phyloP scores from a whole-genome alignment of 768 basidiomycete species.

The Amanita fuliginea region DNA sequence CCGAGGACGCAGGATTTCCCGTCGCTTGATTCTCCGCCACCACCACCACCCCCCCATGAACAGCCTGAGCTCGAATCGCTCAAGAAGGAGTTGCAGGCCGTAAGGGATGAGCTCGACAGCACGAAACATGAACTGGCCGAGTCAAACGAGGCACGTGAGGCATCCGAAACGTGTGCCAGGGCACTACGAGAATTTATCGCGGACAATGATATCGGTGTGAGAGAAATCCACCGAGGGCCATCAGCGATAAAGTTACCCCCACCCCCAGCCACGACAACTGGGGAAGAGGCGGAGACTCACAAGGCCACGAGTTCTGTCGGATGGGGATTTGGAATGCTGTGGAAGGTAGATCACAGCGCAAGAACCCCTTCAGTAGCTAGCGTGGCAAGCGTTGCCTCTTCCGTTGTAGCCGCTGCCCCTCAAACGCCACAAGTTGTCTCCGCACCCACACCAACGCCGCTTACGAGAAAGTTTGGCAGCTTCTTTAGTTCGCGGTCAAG shows the following conservation, averaged over 20 bases:
- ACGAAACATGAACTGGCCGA: constrained; percentile 62
- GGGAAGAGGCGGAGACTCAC: constrained; percentile 19
- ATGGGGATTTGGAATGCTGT: constrained; percentile 61
- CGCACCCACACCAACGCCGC: constrained; percentile 26
- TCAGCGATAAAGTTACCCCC: constrained; percentile 28
- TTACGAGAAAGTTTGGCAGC: constrained; percentile 59
- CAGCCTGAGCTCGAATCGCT: constrained; percentile 42
- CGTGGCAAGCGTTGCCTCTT: constrained; percentile 15
- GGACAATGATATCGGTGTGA: constrained; percentile 52
- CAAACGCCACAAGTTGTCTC: constrained; percentile 16
- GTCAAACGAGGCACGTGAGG: constrained; percentile 74
- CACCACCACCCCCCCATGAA: too few relatives aligned
- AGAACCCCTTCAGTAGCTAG: constrained; percentile 4
- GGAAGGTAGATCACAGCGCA: constrained; percentile 20
- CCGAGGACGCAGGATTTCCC: constrained; percentile 21
- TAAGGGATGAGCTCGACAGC: constrained; percentile 52
- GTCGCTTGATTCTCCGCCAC: constrained; percentile 22
- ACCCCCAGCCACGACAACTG: constrained; percentile 27
- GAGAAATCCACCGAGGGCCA: constrained; percentile 8
- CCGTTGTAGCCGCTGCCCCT: constrained; percentile 14
- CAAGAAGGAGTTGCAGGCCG: constrained; percentile 43
- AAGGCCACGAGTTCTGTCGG: constrained; percentile 26
- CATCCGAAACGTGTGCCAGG: constrained; percentile 76
- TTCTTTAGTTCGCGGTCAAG: constrained; percentile 55
- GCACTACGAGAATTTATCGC: constrained; percentile 77